Percentiles rank a stretch among this genome's conserved stretches.
These are phyloP conservation scores for Xylariaceae sp. DNA, from an alignment of 2,329 filamentous ascomycete species.

Conservation along the genomic window DNA sequence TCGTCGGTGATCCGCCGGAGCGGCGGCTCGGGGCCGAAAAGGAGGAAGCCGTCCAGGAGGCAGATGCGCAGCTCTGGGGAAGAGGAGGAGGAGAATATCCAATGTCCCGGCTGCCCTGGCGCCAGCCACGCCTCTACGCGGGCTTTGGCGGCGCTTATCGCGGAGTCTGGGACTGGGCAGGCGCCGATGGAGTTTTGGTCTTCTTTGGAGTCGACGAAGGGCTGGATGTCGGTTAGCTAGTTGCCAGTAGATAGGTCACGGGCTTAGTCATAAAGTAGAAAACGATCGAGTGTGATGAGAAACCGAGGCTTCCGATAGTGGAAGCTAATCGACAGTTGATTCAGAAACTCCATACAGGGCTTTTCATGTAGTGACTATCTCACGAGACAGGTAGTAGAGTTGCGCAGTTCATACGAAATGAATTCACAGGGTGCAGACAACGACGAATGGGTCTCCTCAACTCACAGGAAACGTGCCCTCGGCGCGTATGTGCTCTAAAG, in stretches of 20 bases:
- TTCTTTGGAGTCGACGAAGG: slow-evolving; percentile 61
- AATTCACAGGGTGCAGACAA: too few species aligned
- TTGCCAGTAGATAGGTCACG: too few species aligned
- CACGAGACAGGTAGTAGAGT: background rate
- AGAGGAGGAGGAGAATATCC: slow-evolving; percentile 29
- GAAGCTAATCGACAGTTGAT: too few species aligned
- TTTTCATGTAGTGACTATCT: background rate
- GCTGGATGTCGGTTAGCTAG: too few species aligned
- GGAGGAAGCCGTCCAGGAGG: slow-evolving; percentile 86
- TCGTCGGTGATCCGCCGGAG: slow-evolving; percentile 52
- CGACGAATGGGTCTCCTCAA: slow-evolving; percentile 27
- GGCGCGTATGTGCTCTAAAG: slow-evolving; percentile 72
- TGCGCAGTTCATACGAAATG: background rate
- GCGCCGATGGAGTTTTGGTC: slow-evolving; percentile 66
- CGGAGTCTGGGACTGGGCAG: slow-evolving; percentile 56
- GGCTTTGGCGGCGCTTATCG: slow-evolving; percentile 53
- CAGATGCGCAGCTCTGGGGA: slow-evolving; percentile 59
- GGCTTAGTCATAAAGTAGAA: too few species aligned
- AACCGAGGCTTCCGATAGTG: too few species aligned
- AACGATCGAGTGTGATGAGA: too few species aligned
- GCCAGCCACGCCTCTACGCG: slow-evolving; percentile 56
- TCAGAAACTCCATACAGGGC: background rate
- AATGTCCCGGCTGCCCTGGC: slow-evolving; percentile 51
- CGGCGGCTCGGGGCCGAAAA: slow-evolving; percentile 64
- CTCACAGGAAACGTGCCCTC: slow-evolving; percentile 70